Evolutionary conservation across 805 yeast genomes (phyloP), one percentile per base, ranked within the genome.

Genomic region (Candida coquimbonensis): DNA sequence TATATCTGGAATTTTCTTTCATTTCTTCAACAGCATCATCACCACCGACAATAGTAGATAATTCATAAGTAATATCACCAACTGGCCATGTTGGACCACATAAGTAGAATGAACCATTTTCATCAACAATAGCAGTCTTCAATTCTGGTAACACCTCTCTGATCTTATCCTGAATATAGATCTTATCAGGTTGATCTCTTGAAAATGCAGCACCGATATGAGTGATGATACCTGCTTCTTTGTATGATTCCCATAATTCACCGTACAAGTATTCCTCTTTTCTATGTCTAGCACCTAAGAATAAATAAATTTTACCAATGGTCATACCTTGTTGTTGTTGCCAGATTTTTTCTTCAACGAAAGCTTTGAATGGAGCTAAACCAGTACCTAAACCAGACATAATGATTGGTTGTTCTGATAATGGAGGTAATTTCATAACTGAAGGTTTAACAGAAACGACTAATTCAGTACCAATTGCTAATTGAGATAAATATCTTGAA

Each of bases 81-180:
- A 91, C 97, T 32, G 98, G 98, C 98, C 98, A 91, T 2, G 97
- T 91, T 38, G 98, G 98, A 51, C 98, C 98, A 80, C 98, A 91
- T 63, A 91, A 75, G 70, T 91, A 91, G 78, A 91, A 91, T 25
- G 89, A 82, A 47, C 98, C 98, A 47, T 82, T 70, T 68, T 89
- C 75, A 52, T 72, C 69, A 38, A 81, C 83, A 66, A 91, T 79
- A 42, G 96, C 90, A 38, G 80, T 86, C 40, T 85, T 84, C 65
- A 91, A 75, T 38, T 78, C 83, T 43, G 72, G 75, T 59, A 87
- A 68, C 48, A 80, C 77, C 63, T 88, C 87, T 60, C 89, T 78
- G 64, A 91, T 91, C 65, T 84, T 80, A 67, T 91, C 97, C 69
- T 91, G 98, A 58, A 91, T 91, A 67, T 91, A 91, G 53, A 91